phyloP scores from a whole-genome alignment of 2,329 filamentous ascomycete genomes.

The Fonsecaea monophora region DNA sequence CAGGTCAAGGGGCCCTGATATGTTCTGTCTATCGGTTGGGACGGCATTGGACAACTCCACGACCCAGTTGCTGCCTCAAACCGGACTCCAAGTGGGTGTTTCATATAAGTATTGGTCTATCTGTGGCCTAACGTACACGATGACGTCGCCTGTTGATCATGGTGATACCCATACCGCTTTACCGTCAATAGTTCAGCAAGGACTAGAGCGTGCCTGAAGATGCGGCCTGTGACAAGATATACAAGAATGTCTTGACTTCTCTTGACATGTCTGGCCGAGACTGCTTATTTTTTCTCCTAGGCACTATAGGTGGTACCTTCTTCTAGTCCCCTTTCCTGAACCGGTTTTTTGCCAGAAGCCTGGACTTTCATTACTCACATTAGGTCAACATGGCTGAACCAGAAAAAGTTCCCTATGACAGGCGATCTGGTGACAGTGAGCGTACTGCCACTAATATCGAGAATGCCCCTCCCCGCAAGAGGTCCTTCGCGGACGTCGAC shows the following conservation, averaged over 20 bases:
- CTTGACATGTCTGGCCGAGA: conserved; percentile 15
- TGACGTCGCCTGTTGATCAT: conserved; percentile 16
- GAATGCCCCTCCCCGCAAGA: conserved; percentile 24
- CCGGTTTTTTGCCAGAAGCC: neutral
- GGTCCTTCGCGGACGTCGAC: conserved; percentile 28
- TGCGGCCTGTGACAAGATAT: conserved; percentile 14
- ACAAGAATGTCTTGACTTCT: conserved; percentile 23
- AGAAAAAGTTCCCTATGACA: conserved; percentile 21
- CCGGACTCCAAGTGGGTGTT: neutral
- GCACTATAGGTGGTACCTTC: neutral
- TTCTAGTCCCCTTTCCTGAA: neutral
- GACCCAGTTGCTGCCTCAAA: neutral
- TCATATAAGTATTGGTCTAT: conserved; percentile 2
- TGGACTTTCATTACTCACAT: neutral
- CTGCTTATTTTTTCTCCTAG: conserved; percentile 12
- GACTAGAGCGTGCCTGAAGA: neutral
- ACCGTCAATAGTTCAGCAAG: neutral
- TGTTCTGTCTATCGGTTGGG: neutral
- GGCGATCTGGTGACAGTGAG: conserved; percentile 22
- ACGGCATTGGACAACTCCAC: neutral
- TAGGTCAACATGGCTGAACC: conserved; percentile 21
- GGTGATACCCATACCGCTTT: neutral
- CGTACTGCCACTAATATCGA: conserved; percentile 28
- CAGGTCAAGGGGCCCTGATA: neutral
- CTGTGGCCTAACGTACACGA: conserved; percentile 4